Evolutionary conservation across 352 stramenopile species (phyloP).

Genomic region (Poterioochromonas sp.): DNA sequence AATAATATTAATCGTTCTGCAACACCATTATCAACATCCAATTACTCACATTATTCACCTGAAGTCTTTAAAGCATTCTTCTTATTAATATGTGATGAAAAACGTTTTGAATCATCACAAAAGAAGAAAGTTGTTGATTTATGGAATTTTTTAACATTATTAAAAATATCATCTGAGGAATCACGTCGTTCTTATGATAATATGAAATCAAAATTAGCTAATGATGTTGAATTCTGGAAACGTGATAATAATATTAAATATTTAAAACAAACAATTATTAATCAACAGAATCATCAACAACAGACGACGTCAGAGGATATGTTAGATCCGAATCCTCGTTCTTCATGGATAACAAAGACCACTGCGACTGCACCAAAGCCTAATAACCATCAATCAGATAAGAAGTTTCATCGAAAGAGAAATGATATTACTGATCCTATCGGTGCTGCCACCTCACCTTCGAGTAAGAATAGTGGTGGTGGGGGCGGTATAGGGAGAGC

Average conservation of each 20-base stretch:
- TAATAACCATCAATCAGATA: neutral
- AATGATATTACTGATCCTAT: neutral
- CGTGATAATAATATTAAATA: neutral
- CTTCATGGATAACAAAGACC: neutral
- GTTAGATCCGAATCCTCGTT: neutral
- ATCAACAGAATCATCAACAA: neutral
- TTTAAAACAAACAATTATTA: neutral
- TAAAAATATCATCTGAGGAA: neutral
- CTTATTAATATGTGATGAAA: neutral
- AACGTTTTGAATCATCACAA: neutral
- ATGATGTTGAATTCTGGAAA: slow-evolving; percentile 19
- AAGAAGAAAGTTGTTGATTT: slow-evolving; percentile 6
- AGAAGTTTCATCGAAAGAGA: neutral
- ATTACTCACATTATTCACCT: no score
- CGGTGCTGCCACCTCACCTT: neutral
- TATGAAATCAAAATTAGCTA: slow-evolving; percentile 4
- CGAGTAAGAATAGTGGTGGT: no score
- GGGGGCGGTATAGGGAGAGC: neutral
- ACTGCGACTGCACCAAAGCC: neutral
- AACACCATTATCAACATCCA: no score
- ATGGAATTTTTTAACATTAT: neutral
- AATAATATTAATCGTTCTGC: no score
- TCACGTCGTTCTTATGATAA: slow-evolving; percentile 7
- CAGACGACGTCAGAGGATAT: neutral
- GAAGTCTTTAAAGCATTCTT: neutral